Evolutionary conservation across 1,284 basidiomycete genomes (phyloP).

Genomic region (Inonotus obliquus): DNA sequence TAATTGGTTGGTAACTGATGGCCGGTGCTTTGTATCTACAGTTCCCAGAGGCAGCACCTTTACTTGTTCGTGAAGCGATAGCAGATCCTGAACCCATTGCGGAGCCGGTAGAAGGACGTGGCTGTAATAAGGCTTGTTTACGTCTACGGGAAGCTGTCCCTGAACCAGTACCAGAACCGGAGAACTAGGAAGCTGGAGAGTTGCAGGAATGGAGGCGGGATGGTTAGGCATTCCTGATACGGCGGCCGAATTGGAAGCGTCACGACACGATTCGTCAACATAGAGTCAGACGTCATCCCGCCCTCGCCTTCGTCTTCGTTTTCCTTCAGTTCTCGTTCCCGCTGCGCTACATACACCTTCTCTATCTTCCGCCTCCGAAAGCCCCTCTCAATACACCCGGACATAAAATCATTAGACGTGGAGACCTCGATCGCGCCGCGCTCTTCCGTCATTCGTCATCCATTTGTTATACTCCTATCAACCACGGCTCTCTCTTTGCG

Average conservation of each 20-base stretch:
- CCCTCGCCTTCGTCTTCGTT: neutral
- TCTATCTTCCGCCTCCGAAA: neutral
- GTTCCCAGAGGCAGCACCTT: neutral
- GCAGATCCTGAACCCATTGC: constrained; percentile 14
- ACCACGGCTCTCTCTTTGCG: neutral
- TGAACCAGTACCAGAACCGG: constrained; percentile 13
- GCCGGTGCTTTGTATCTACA: no score
- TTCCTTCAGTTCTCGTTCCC: no score
- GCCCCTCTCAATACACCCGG: neutral
- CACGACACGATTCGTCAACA: neutral
- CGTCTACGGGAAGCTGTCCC: constrained; percentile 6
- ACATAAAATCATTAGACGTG: neutral
- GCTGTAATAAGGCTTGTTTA: constrained; percentile 1
- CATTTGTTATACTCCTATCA: neutral
- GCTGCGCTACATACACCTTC: neutral
- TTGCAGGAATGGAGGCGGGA: constrained; percentile 5
- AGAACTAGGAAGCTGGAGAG: no score
- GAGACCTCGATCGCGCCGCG: constrained; percentile 4
- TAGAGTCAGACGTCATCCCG: neutral
- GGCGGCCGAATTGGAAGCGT: neutral
- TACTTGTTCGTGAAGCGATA: neutral
- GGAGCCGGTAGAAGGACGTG: constrained; percentile 7
- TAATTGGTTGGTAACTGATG: no score
- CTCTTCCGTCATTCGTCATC: neutral
- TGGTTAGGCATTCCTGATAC: constrained; percentile 2